Evolutionary conservation across 1,284 basidiomycete species (phyloP).

Genomic region (Malassezia equina): DNA sequence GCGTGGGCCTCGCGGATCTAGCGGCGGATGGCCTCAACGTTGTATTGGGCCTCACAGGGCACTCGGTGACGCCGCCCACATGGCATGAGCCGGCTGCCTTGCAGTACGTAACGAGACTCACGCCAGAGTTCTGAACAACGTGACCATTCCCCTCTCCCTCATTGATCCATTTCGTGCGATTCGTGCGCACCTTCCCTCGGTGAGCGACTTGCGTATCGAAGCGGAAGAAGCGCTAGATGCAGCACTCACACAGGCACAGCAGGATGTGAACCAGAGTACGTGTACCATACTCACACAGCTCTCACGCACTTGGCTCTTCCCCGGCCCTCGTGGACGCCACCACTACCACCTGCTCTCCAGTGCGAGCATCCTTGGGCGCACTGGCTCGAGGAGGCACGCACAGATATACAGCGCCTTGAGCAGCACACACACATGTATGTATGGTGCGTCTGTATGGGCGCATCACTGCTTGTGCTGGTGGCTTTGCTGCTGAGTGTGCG

Average conservation of each 20-base stretch:
- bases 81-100: slow-evolving; percentile 5
- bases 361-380: not conserved
- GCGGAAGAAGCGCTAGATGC: not conserved
- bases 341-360: not conserved
- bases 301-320: not conserved
- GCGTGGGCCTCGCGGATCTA: slow-evolving; percentile 5
- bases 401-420: not conserved
- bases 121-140: slow-evolving; percentile 5
- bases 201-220: slow-evolving; percentile 4
- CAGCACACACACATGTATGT: not conserved
- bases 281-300: not conserved
- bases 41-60: slow-evolving; percentile 7
- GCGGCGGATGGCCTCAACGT: slow-evolving; percentile 2
- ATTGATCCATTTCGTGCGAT: slow-evolving; percentile 6
- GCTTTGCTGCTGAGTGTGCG: not conserved
- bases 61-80: not conserved
- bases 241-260: not conserved
- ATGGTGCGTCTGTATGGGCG: not conserved
- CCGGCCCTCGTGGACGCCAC: not conserved
- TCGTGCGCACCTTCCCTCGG: slow-evolving; percentile 4
- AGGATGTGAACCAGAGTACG: slow-evolving; percentile 1
- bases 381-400: not conserved
- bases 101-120: not conserved
- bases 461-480: not conserved
- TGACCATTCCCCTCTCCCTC: slow-evolving; percentile 9